Evolutionary conservation across 176 grass and related monocot genomes (phyloP).

Genomic region (Oryza punctata): DNA sequence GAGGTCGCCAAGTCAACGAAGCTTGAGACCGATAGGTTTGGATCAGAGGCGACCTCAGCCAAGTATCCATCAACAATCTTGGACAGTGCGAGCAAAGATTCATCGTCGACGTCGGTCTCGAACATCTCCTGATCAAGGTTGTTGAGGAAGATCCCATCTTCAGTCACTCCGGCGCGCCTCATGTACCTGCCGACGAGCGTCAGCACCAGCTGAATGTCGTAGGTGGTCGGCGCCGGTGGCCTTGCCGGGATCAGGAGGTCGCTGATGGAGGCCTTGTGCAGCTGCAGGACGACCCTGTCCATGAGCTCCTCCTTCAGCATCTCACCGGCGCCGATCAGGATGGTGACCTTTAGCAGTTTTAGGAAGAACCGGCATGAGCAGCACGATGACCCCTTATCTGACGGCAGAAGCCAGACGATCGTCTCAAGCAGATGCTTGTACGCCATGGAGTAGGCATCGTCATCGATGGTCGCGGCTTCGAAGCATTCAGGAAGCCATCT

Average conservation of each 20-base stretch:
- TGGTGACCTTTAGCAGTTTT: slow-evolving; percentile 60
- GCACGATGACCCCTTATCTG: slow-evolving; percentile 56
- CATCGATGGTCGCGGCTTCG: slow-evolving; percentile 35
- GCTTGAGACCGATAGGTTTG: slow-evolving; percentile 57
- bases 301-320: slow-evolving; percentile 69
- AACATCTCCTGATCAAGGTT: slow-evolving; percentile 44
- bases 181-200: slow-evolving; percentile 56
- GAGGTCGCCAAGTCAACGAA: slow-evolving; percentile 50
- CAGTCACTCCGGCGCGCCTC: slow-evolving; percentile 15
- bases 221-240: slow-evolving; percentile 46
- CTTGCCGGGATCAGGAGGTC: slow-evolving; percentile 80
- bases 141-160: slow-evolving; percentile 43
- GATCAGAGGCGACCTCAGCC: slow-evolving; percentile 59
- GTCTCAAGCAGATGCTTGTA: slow-evolving; percentile 69
- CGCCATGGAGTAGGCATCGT: slow-evolving; percentile 30
- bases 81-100: slow-evolving; percentile 51
- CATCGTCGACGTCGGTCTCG: slow-evolving; percentile 37
- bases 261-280: slow-evolving; percentile 62
- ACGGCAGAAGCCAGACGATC: slow-evolving; percentile 68
- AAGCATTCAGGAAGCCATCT: slow-evolving; percentile 70
- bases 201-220: slow-evolving; percentile 56
- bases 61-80: slow-evolving; percentile 61
- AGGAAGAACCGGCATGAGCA: slow-evolving; percentile 78
- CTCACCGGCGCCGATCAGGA: slow-evolving; percentile 63
- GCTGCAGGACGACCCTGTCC: slow-evolving; percentile 61